Evolutionary conservation across 106 monocot genomes (phyloP), one percentile per base, ranked within the genome.

Genomic region (Dendrobium nobile): DNA sequence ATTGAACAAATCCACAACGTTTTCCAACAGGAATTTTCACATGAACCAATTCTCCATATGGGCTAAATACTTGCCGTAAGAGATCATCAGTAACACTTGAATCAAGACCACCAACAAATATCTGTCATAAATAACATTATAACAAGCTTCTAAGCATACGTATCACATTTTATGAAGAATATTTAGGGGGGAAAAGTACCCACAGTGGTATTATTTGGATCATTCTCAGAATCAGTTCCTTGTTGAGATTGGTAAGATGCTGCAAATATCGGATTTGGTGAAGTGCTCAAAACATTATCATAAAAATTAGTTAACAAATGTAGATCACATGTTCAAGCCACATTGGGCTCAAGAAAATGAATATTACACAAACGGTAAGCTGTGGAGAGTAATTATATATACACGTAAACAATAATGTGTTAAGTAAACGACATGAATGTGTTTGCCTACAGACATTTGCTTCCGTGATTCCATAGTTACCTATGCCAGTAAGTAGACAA

Each of bases 121-220:
- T 80, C 90, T 90, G 81, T 26, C 68, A 15, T 7, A 70, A 1
- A 65, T 65, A n/a, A 65, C 24, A 65, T 65, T 24, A 65, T n/a
- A 22, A 24, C 26, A 65, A 65, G 64, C 64, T 65, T 26, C 64
- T 10, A 65, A 65, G 24, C 64, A 65, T 9, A 65, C 64, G 24
- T 65, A 65, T 24, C 2, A 13, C 51, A 65, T 65, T 7, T 10
- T 24, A 65, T 65, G 22, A 5, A 65, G 6, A 65, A 65, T n/a
- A 27, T 26, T 20, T 67, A 10, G 15, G 31, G 64, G 28, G 65
- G 54, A 41, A 77, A 73, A 11, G 28, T 61, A 88, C 87, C 77
- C 78, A 90, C 90, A 64, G 90, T 90, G 20, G 88, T 90, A 80
- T 88, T 90, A 77, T 90, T 90, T 54, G 88, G 88, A 84, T 90